Evolutionary conservation across 306 rosid species (phyloP).

Genomic region (Fagus crenata): DNA sequence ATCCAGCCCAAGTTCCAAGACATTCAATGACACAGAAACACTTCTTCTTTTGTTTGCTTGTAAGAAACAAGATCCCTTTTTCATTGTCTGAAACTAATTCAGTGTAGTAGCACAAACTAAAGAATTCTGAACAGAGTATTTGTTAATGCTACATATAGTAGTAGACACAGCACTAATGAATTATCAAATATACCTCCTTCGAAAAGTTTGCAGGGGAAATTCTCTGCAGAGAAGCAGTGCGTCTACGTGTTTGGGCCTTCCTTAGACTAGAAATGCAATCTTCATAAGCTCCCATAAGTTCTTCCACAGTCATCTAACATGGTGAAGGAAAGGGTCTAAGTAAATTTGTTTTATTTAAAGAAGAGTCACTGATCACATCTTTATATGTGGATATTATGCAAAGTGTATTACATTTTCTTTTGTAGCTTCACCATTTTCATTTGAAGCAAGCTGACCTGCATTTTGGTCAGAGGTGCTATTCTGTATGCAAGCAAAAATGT

Average conservation of each 20-base stretch:
- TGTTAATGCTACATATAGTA: neutral
- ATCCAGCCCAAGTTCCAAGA: neutral
- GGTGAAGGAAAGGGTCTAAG: conserved; percentile 30
- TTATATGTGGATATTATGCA: conserved; percentile 21
- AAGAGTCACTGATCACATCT: conserved; percentile 24
- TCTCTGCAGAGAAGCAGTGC: conserved; percentile 65
- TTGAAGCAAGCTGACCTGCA: conserved; percentile 42
- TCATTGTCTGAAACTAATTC: neutral
- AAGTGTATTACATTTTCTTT: conserved; percentile 56
- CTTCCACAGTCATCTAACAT: conserved; percentile 76
- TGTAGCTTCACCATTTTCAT: conserved; percentile 49
- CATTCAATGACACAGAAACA: neutral
- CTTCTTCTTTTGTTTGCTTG: neutral
- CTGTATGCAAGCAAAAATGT: conserved; percentile 51
- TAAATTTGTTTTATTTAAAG: conserved; percentile 13
- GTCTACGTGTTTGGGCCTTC: conserved; percentile 59
- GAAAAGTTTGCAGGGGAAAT: conserved; percentile 86
- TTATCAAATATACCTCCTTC: conserved; percentile 56
- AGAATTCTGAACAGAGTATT: neutral
- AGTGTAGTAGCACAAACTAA: neutral
- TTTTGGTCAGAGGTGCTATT: conserved; percentile 47
- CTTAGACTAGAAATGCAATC: conserved; percentile 72
- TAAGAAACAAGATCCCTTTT: neutral
- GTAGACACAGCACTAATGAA: neutral
- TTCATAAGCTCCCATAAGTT: conserved; percentile 78